Evolutionary conservation across 192 early-diverging fungal species (phyloP), one percentile per base, ranked within the genome.

Genomic region (Phlyctochytrium planicorne): DNA sequence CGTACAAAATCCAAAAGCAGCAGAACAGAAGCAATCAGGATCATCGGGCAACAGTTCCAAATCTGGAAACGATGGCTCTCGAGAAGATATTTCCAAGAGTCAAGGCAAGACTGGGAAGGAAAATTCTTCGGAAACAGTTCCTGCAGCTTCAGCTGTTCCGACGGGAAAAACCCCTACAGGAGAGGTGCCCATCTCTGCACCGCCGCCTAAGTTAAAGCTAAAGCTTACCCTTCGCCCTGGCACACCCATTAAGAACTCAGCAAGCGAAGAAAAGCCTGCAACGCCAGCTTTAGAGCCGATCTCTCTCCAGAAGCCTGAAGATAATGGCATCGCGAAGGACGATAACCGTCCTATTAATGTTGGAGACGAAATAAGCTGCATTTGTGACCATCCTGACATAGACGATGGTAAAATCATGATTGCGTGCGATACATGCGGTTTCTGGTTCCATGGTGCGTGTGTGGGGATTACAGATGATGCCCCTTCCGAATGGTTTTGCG

Each of bases 381-480:
- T 78, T 12, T 78, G 76, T 35, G 25, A 33, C 23, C 25, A 70
- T 34, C 76, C 76, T 16, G 34, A 29, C 27, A 30, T 36, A 37
- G 72, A 78, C 30, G 23, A 53, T 27, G 66, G 67, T 1, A 71
- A 77, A 47, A 77, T 67, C 63, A 57, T 57, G 55, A 80, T 80
- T 33, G 63, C 47, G 53, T 80, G 78, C 56, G 78, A 80, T 10
- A 52, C 29, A 10, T 80, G 78, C 67, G 75, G 74, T 52, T 61
- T 67, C 33, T 80, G 78, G 78, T 77, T 80, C 55, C 78, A 80
- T 47, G 75, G 69, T 0, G 40, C 50, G 4, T 80, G 78, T 57
- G 75, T 77, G 4, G 52, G 52, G 32, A 56, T 80, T 2, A 32
- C 67, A 10, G 70, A 72, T 20, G 36, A 60, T 10, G 71, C 55